Conservation (phyloP, 148 eudicot genomes). For the Amaranthus palmeri region DNA sequence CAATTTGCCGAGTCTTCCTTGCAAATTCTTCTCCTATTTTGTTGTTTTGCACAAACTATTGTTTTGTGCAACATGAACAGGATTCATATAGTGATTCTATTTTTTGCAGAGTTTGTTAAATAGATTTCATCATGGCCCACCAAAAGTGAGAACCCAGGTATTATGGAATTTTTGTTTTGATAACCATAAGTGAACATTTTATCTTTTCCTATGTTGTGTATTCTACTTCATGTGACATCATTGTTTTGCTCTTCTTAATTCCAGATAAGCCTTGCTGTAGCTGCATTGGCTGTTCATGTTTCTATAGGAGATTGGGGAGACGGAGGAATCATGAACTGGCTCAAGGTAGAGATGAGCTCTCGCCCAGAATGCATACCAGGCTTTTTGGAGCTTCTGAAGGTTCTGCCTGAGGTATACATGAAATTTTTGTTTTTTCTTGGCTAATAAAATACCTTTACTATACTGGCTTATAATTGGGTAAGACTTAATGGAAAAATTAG, state of each 20-base stretch:
- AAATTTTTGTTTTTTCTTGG: not conserved
- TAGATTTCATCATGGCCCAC: constrained; percentile 79
- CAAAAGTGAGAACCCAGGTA: constrained; percentile 99
- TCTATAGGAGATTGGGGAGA: constrained; percentile 96
- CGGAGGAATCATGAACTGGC: constrained; percentile 87
- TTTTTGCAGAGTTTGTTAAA: constrained; percentile 72
- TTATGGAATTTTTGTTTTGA: constrained; percentile 13
- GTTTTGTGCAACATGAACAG: not conserved
- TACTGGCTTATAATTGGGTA: not conserved
- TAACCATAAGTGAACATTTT: not conserved
- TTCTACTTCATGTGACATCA: constrained; percentile 8
- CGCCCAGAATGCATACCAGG: constrained; percentile 80
- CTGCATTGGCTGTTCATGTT: constrained; percentile 98
- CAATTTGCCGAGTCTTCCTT: no score
- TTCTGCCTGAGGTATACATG: constrained; percentile 82
- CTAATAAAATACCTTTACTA: not conserved
- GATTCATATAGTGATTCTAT: constrained; percentile 12
- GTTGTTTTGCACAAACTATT: no score
- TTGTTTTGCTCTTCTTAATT: constrained; percentile 13
- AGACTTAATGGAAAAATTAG: not conserved
- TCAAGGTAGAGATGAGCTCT: constrained; percentile 78
- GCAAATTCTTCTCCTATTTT: no score
- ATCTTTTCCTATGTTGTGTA: not conserved
- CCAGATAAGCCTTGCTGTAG: constrained; percentile 97
- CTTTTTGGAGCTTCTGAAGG: constrained; percentile 90